Base-by-base conservation (phyloP, 1,139 yeast genomes). In the Nakaseomyces uthaithaninus region DNA sequence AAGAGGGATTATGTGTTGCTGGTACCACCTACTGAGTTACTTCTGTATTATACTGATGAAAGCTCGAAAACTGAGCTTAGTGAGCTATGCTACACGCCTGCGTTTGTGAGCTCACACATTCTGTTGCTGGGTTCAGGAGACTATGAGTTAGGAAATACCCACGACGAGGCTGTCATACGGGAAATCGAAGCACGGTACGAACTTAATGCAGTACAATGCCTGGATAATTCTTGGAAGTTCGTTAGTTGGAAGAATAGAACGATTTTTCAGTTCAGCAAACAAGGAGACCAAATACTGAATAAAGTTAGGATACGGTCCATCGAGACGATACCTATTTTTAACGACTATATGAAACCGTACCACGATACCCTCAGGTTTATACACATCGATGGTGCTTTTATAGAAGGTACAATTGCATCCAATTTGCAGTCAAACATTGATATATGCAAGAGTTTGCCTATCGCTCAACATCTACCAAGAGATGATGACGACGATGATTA, bases 41-140 rank as follows among this genome's bases (percentile, higher is more conserved):
- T 81, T 6, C 62, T 74, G 39, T 68, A 75, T 46, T 68, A 68
- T 45, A 66, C 61, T 36, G 91, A 82, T 50, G 65, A 67, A 11
- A 69, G 68, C 11, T 55, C 79, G 0, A 67, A 70, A 18, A 49
- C 61, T 3, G 59, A 71, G 2, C 69, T 77, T 42, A 59, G 59
- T 12, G 86, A 81, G 3, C 59, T 79, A 17, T 81, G 89, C 54
- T 72, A 72, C 42, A 71, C 67, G 39, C 79, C 76, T 37, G 89
- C 81, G 22, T 86, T 84, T 54, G 64, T 85, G 7, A 72, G 73
- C 40, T 75, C 87, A 1, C 95, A 86, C 59, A 72, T 86, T 18
- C 60, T 84, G 22, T 64, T 69, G 42, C 66, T 43, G 53, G 66
- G 37, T 22, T 12, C 33, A 16, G 23, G 24, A 10, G 46, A 44